Conservation (phyloP, 768 basidiomycete species). For the Cystofilobasidium capitatum region DNA sequence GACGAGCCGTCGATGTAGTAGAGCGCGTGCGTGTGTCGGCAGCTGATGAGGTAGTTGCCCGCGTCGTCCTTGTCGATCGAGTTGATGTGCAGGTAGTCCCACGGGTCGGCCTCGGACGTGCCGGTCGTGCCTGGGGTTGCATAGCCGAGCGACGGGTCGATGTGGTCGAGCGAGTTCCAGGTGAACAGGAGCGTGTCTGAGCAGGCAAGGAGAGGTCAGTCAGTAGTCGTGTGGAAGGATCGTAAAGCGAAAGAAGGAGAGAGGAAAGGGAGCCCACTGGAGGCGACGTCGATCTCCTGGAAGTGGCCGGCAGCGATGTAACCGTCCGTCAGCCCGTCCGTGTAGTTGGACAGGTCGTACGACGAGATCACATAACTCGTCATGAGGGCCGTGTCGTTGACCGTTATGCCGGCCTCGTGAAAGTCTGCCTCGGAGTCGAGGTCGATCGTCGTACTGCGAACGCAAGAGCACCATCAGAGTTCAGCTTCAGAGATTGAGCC, state of each 20-base stretch:
- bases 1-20: constrained; percentile 30
- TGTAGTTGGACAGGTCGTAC: constrained; percentile 29
- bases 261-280: constrained; percentile 15
- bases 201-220: neutral
- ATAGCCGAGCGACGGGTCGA: constrained; percentile 30
- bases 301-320: constrained; percentile 29
- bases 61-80: constrained; percentile 22
- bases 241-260: no score
- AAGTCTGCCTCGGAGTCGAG: neutral
- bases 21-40: constrained; percentile 32
- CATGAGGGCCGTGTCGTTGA: constrained; percentile 32
- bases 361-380: constrained; percentile 21
- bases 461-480: neutral
- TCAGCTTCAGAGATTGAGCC: neutral
- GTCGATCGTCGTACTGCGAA: constrained; percentile 8
- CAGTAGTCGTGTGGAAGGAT: no score
- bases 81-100: constrained; percentile 35
- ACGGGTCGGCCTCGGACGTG: constrained; percentile 9
- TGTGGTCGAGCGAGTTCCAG: constrained; percentile 33
- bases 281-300: constrained; percentile 33
- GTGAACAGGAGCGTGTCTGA: constrained; percentile 31
- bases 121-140: constrained; percentile 28
- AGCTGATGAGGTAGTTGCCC: constrained; percentile 30
- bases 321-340: constrained; percentile 18
- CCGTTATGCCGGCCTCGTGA: constrained; percentile 31